Evolutionary conservation across 176 grass and related monocot genomes (phyloP).

Genomic region (Chloris gayana): DNA sequence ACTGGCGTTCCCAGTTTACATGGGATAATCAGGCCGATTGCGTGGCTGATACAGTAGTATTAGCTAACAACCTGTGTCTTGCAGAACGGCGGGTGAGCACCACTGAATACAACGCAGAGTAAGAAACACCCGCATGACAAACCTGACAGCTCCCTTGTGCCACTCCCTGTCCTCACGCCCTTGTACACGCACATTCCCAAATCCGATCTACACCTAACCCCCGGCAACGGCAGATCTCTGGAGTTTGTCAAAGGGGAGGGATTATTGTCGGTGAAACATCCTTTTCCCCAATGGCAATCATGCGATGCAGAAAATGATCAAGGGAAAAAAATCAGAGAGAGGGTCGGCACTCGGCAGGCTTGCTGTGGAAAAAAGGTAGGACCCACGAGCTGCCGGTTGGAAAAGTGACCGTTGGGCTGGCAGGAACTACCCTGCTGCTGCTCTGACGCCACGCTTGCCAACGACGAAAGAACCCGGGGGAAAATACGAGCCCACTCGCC

Average conservation of each 20-base stretch:
- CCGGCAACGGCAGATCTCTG: not conserved
- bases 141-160: not conserved
- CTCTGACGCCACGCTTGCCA: not conserved
- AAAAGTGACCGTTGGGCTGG: slow-evolving; percentile 46
- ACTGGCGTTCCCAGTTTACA: not conserved
- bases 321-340: not conserved
- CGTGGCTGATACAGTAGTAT: not conserved
- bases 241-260: not conserved
- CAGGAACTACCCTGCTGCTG: slow-evolving; percentile 8
- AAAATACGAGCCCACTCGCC: not conserved
- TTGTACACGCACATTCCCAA: slow-evolving; percentile 25
- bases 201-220: slow-evolving; percentile 14
- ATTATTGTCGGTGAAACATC: slow-evolving; percentile 41
- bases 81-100: not conserved
- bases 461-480: slow-evolving; percentile 19
- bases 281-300: slow-evolving; percentile 43
- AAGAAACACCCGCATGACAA: not conserved
- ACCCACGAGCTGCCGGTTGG: slow-evolving; percentile 12
- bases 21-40: not conserved
- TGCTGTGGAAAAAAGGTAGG: not conserved
- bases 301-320: not conserved
- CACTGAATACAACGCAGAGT: not conserved
- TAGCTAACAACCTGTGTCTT: not conserved
- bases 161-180: not conserved
- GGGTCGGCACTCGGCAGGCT: not conserved